A percentile compares a stretch with the other conserved stretches of the same genome.
Conservation (phyloP, 108 stramenopile genomes). For the Pseudonitzschia multiseries region DNA sequence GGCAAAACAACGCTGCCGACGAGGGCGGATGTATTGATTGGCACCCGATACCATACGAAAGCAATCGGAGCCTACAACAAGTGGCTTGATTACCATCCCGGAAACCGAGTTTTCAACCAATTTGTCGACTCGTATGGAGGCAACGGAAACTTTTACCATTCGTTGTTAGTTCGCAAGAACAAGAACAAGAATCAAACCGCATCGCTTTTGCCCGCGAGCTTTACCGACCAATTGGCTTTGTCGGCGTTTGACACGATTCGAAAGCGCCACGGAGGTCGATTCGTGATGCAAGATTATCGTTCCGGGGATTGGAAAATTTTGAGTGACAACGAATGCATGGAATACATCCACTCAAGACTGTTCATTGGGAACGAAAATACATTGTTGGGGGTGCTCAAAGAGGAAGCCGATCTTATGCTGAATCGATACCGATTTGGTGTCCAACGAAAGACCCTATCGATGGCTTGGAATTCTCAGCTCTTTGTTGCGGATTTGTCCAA, state of each 20-base stretch:
- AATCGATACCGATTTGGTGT: constrained; percentile 45
- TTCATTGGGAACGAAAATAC: constrained; percentile 7
- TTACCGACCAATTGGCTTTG: constrained; percentile 1
- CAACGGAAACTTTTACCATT: constrained; percentile 27
- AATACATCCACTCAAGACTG: constrained; percentile 22
- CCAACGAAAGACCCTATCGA: constrained; percentile 8
- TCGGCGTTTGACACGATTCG: background rate
- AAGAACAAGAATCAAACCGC: background rate
- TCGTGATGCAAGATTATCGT: constrained; percentile 53
- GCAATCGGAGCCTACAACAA: constrained; percentile 45
- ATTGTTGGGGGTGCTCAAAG: constrained; percentile 15
- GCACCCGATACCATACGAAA: constrained; percentile 40
- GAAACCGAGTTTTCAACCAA: constrained; percentile 39
- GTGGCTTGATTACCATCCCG: constrained; percentile 62
- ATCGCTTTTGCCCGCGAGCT: constrained; percentile 3
- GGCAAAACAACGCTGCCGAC: constrained; percentile 45
- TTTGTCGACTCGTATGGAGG: constrained; percentile 22
- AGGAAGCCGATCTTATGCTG: constrained; percentile 26
- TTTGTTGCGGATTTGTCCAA: constrained; percentile 20
- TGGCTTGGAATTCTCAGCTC: constrained; percentile 25
- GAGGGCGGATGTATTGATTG: constrained; percentile 49
- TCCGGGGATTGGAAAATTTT: constrained; percentile 50
- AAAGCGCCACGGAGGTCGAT: constrained; percentile 29
- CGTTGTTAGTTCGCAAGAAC: constrained; percentile 2
- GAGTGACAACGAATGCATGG: constrained; percentile 20